A percentile compares a stretch with the other conserved stretches of the same genome.
Conservation (phyloP, 768 basidiomycete genomes). For the Boletus tylopilopsis region DNA sequence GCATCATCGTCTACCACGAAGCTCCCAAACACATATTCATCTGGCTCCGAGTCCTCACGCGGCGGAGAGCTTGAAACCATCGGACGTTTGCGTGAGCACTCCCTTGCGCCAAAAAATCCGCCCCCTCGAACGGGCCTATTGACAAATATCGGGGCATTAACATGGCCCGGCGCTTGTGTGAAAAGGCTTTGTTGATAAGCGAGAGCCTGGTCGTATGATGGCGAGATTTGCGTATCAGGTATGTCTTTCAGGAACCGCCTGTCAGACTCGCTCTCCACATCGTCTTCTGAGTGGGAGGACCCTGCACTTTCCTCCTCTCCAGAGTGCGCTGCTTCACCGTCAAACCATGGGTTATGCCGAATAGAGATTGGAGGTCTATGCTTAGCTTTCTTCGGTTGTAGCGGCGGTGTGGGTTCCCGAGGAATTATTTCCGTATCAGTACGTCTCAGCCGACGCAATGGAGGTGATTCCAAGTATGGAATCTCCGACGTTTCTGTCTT, state of each 20-base stretch:
- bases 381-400: conserved; percentile 20
- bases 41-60: conserved; percentile 45
- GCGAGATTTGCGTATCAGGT: conserved; percentile 62
- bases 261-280: conserved; percentile 62
- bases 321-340: conserved; percentile 72
- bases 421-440: conserved; percentile 25
- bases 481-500: conserved; percentile 15
- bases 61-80: conserved; percentile 61
- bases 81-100: conserved; percentile 30
- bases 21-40: conserved; percentile 70
- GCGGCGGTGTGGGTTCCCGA: conserved; percentile 17
- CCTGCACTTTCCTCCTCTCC: conserved; percentile 75
- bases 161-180: conserved; percentile 53
- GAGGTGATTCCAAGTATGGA: conserved; percentile 26
- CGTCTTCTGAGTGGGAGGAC: conserved; percentile 50
- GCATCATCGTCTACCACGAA: conserved; percentile 81
- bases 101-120: conserved; percentile 34
- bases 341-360: conserved; percentile 47
- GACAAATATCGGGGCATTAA: conserved; percentile 49
- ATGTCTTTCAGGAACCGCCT: conserved; percentile 60
- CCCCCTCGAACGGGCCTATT: conserved; percentile 45
- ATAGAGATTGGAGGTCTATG: conserved; percentile 32
- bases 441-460: conserved; percentile 31
- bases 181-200: conserved; percentile 70
- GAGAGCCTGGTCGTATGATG: conserved; percentile 69